Evolutionary conservation across 495 filamentous ascomycete species (phyloP).

Genomic region (Aspergillus nidulans): DNA sequence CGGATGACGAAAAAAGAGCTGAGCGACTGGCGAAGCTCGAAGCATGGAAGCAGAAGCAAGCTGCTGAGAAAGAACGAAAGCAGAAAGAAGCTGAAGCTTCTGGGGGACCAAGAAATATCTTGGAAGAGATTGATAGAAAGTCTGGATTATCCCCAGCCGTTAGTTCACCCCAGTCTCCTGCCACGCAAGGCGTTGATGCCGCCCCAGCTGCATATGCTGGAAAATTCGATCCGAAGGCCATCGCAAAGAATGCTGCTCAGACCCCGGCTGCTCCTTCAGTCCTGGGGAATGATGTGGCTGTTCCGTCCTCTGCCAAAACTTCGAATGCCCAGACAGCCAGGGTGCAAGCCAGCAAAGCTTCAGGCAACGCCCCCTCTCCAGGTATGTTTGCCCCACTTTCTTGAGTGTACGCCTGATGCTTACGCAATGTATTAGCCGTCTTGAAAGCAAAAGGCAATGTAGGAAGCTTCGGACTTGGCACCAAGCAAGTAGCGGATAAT

Average conservation of each 20-base stretch:
- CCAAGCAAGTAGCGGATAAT: slow-evolving; percentile 53
- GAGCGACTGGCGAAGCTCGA: slow-evolving; percentile 80
- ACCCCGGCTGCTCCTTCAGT: slow-evolving; percentile 40
- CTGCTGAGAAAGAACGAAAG: slow-evolving; percentile 71
- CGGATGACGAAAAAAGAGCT: slow-evolving; percentile 79
- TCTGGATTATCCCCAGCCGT: slow-evolving; percentile 50
- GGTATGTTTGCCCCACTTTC: slow-evolving; percentile 23
- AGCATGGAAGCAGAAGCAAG: slow-evolving; percentile 88
- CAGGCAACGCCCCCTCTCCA: slow-evolving; percentile 41
- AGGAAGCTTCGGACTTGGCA: slow-evolving; percentile 78
- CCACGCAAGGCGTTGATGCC: slow-evolving; percentile 33
- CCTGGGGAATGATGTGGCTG: slow-evolving; percentile 58
- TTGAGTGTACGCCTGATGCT: slow-evolving; percentile 3
- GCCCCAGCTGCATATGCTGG: slow-evolving; percentile 60
- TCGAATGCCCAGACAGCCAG: slow-evolving; percentile 36
- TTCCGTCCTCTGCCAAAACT: slow-evolving; percentile 52
- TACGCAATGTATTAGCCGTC: slow-evolving; percentile 21
- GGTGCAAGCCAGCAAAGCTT: slow-evolving; percentile 52
- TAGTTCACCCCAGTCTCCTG: slow-evolving; percentile 55
- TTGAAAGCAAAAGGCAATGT: slow-evolving; percentile 65
- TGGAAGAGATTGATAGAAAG: slow-evolving; percentile 74
- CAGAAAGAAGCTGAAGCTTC: slow-evolving; percentile 61
- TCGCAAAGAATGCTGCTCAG: slow-evolving; percentile 64
- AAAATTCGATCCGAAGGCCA: slow-evolving; percentile 87
- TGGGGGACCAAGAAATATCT: slow-evolving; percentile 59